Percentiles rank a stretch among this genome's conserved stretches.
These are phyloP conservation scores for Canna indica DNA, from an alignment of 176 grass and related monocot species.

Conservation along the genomic window DNA sequence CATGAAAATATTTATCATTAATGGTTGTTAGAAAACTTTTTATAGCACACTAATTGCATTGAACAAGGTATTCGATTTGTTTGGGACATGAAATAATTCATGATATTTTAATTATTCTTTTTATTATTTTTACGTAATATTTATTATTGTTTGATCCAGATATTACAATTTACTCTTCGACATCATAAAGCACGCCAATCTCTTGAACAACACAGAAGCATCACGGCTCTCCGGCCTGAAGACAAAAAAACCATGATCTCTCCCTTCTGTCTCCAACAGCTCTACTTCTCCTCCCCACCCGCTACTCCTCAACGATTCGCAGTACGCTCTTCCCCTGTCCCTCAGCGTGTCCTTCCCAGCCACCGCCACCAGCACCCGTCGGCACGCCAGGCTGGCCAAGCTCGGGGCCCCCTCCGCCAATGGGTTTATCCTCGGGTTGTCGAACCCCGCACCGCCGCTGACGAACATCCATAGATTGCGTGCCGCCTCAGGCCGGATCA, in stretches of 20 bases:
- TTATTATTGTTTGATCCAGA: too few relatives aligned
- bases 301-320: conserved; percentile 21
- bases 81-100: too few relatives aligned
- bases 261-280: conserved; percentile 12
- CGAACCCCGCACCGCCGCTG: conserved; percentile 10
- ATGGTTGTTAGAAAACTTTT: too few relatives aligned
- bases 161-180: too few relatives aligned
- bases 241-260: conserved; percentile 27
- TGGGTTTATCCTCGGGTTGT: conserved; percentile 29
- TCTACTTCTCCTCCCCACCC: conserved; percentile 27
- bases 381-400: conserved; percentile 20
- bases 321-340: conserved; percentile 29
- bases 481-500: conserved; percentile 1
- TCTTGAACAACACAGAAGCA: background rate
- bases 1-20: too few relatives aligned
- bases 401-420: conserved; percentile 20
- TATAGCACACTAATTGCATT: too few relatives aligned
- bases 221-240: background rate
- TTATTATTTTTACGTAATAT: too few relatives aligned
- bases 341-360: conserved; percentile 24
- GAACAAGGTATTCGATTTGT: too few relatives aligned
- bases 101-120: too few relatives aligned
- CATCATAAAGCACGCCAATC: background rate
- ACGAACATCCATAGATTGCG: conserved; percentile 19
- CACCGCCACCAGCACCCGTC: conserved; percentile 23